Conservation (phyloP, 208 protist species). For the Phytomonas sp. region DNA sequence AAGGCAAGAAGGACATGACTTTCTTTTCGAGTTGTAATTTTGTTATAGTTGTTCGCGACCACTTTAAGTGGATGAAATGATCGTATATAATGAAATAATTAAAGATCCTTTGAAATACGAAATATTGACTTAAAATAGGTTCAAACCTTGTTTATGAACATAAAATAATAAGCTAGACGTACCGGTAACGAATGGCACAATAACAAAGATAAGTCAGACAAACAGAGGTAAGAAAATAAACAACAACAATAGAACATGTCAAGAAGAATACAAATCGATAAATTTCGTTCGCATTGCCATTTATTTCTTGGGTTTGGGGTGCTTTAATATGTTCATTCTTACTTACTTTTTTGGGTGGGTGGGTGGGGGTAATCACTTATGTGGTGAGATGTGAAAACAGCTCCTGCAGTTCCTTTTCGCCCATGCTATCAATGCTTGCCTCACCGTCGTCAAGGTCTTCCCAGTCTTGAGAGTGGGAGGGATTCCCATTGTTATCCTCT, state of each 20-base stretch:
- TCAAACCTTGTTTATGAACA: background rate
- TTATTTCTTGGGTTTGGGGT: background rate
- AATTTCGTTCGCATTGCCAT: background rate
- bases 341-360: background rate
- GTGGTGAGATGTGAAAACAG: conserved; percentile 83
- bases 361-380: conserved; percentile 17
- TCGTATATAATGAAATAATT: background rate
- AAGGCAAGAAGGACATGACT: background rate
- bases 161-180: conserved; percentile 9
- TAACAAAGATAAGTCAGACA: background rate
- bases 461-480: conserved; percentile 16
- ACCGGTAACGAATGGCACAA: conserved; percentile 3
- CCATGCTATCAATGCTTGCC: conserved; percentile 14
- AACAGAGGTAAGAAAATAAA: conserved; percentile 1
- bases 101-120: background rate
- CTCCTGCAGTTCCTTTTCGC: conserved; percentile 56
- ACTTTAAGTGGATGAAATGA: background rate
- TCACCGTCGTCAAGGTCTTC: conserved; percentile 45
- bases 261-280: conserved; percentile 12
- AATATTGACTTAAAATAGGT: background rate
- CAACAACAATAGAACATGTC: conserved; percentile 4
- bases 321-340: background rate
- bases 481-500: conserved; percentile 21
- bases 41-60: background rate
- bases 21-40: background rate